A percentile compares a stretch with the other conserved stretches of the same genome.
Evolutionary conservation across 305 asterid species (phyloP).

Genomic region (Euphrasia arctica): DNA sequence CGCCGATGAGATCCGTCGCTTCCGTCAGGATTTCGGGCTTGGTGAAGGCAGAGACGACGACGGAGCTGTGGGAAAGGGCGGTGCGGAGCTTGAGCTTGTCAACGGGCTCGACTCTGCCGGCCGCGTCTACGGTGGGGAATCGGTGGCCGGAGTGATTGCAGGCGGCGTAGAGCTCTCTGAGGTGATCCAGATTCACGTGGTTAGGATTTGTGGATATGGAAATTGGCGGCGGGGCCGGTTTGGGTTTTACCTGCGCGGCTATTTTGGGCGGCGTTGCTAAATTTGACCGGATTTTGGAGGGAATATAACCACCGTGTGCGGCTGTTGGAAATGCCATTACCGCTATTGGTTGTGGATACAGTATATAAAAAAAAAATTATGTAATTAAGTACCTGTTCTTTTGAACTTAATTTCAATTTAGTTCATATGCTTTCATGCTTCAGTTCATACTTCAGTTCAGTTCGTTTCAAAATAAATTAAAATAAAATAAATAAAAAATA

Average conservation of each 20-base stretch:
- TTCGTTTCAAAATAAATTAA: too few relatives aligned
- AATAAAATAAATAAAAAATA: too few relatives aligned
- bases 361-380: too few relatives aligned
- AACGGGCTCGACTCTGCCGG: conserved; percentile 58
- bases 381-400: too few relatives aligned
- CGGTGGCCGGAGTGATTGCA: conserved; percentile 92
- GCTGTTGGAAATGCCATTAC: conserved; percentile 59
- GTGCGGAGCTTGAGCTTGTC: conserved; percentile 57
- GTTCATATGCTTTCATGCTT: too few relatives aligned
- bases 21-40: conserved; percentile 33
- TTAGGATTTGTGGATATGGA: conserved; percentile 59
- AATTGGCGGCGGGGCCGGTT: conserved; percentile 44
- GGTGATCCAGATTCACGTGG: conserved; percentile 44
- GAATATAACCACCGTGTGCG: conserved; percentile 42
- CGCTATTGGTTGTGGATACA: too few relatives aligned
- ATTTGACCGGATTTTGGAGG: conserved; percentile 32
- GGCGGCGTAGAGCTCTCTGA: conserved; percentile 53
- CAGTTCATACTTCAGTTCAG: too few relatives aligned
- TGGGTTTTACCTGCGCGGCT: conserved; percentile 29
- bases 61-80: conserved; percentile 67
- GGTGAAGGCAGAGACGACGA: conserved; percentile 73
- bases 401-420: too few relatives aligned
- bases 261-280: conserved; percentile 31
- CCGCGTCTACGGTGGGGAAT: conserved; percentile 53
- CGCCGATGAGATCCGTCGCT: conserved; percentile 28